Percentiles rank a stretch among this genome's conserved stretches.
These are phyloP conservation scores for Colletotrichum noveboracense DNA, from an alignment of 2,329 filamentous ascomycete genomes.

Conservation along the genomic window DNA sequence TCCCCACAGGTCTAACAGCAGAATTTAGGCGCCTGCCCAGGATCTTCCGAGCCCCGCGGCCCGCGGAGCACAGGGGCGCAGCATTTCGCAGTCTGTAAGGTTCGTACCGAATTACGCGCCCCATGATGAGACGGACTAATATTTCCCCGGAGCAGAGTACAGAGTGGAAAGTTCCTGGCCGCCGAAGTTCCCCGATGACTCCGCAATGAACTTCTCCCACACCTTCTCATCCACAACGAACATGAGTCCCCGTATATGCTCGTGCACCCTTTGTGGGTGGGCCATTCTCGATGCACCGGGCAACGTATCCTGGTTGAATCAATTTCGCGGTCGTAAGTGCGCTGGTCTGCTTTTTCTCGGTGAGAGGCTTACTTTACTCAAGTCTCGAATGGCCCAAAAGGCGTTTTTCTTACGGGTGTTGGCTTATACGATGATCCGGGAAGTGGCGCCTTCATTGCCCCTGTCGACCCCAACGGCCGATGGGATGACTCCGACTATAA, in stretches of 20 bases:
- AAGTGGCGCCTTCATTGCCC: neutral
- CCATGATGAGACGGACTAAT: too few relatives aligned
- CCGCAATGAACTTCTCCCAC: too few relatives aligned
- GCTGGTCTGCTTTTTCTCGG: neutral
- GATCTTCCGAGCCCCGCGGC: too few relatives aligned
- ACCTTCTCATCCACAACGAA: too few relatives aligned
- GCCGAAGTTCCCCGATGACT: too few relatives aligned
- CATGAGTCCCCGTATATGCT: neutral
- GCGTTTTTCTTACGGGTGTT: neutral
- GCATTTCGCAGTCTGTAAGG: too few relatives aligned
- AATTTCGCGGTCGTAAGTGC: neutral
- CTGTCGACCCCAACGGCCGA: neutral
- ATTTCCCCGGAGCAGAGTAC: too few relatives aligned
- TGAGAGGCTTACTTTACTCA: neutral
- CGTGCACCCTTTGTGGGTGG: neutral
- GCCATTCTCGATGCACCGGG: neutral
- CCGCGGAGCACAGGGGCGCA: too few relatives aligned
- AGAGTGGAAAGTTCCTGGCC: too few relatives aligned
- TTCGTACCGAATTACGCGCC: too few relatives aligned
- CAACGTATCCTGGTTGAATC: neutral
- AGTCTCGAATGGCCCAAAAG: neutral
- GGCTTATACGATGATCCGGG: neutral
- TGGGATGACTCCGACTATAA: neutral
- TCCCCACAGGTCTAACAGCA: too few relatives aligned
- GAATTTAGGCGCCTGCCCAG: too few relatives aligned